Conservation (phyloP, 2,329 filamentous ascomycete species). For the Ascochyta fabae region DNA sequence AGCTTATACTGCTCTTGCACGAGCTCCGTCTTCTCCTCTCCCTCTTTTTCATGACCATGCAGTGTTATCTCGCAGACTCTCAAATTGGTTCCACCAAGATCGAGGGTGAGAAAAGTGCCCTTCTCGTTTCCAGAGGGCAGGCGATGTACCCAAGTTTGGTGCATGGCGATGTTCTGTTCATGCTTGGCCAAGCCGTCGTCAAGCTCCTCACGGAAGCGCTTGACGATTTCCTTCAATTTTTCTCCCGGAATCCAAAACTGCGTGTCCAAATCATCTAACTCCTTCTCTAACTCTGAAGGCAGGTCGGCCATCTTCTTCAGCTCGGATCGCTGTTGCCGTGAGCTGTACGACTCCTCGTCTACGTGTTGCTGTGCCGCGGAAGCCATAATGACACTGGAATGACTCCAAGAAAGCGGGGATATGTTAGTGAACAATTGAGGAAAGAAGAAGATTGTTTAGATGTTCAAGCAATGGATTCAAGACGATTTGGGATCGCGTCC, state of each 20-base stretch:
- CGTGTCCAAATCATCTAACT: constrained; percentile 28
- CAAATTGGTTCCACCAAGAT: constrained; percentile 96
- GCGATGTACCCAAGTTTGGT: constrained; percentile 93
- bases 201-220: constrained; percentile 32
- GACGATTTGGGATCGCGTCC: background rate
- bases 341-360: constrained; percentile 18
- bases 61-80: constrained; percentile 93
- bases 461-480: background rate
- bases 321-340: constrained; percentile 31
- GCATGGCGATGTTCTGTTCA: constrained; percentile 72
- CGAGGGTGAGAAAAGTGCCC: constrained; percentile 85
- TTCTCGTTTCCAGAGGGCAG: constrained; percentile 87
- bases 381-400: constrained; percentile 13
- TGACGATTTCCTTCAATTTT: constrained; percentile 34
- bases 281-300: constrained; percentile 26
- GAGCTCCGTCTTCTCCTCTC: constrained; percentile 68
- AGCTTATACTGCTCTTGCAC: constrained; percentile 96
- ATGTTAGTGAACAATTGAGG: background rate
- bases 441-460: background rate
- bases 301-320: constrained; percentile 26
- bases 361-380: constrained; percentile 15
- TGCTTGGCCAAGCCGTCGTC: constrained; percentile 31
- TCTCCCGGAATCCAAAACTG: constrained; percentile 31
- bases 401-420: background rate
- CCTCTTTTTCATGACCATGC: constrained; percentile 85